Evolutionary conservation across 192 early-diverging fungal species (phyloP).

Genomic region (Mortierella claussenii): DNA sequence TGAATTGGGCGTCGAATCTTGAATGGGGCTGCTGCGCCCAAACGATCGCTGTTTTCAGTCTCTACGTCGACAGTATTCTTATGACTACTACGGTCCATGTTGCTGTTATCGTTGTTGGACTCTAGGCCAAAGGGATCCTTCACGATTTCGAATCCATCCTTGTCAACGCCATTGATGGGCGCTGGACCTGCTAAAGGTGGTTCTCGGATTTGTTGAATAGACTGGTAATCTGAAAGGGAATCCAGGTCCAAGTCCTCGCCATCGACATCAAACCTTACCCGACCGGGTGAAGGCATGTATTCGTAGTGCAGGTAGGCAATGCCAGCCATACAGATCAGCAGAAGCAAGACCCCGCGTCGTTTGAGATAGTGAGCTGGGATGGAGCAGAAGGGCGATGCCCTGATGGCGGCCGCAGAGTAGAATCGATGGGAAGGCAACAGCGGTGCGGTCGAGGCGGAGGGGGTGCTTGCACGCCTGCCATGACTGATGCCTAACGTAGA

Average conservation of each 20-base stretch:
- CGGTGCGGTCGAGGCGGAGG: neutral
- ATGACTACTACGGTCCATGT: too few species aligned
- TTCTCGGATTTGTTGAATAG: slow-evolving; percentile 11
- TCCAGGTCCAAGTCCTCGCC: too few species aligned
- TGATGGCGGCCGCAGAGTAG: neutral
- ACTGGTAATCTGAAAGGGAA: neutral
- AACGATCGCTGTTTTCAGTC: too few species aligned
- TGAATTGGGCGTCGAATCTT: slow-evolving; percentile 16
- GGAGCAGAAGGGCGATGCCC: slow-evolving; percentile 15
- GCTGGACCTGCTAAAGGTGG: slow-evolving; percentile 20
- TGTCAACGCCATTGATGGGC: slow-evolving; percentile 24
- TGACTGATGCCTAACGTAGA: too few species aligned
- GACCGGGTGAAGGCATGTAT: slow-evolving; percentile 5
- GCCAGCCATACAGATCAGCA: slow-evolving; percentile 20
- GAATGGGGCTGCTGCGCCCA: too few species aligned
- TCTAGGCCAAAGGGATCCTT: too few species aligned
- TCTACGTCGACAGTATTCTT: too few species aligned
- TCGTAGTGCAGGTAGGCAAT: slow-evolving; percentile 21
- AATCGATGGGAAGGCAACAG: slow-evolving; percentile 19
- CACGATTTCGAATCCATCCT: slow-evolving; percentile 28
- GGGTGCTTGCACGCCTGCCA: neutral
- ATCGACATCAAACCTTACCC: too few species aligned
- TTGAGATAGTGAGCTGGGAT: slow-evolving; percentile 25
- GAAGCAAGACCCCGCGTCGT: slow-evolving; percentile 17
- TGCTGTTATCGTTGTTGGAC: too few species aligned